These are phyloP conservation scores for Boletus edulis DNA, from an alignment of 768 basidiomycete genomes.

Conservation along the genomic window DNA sequence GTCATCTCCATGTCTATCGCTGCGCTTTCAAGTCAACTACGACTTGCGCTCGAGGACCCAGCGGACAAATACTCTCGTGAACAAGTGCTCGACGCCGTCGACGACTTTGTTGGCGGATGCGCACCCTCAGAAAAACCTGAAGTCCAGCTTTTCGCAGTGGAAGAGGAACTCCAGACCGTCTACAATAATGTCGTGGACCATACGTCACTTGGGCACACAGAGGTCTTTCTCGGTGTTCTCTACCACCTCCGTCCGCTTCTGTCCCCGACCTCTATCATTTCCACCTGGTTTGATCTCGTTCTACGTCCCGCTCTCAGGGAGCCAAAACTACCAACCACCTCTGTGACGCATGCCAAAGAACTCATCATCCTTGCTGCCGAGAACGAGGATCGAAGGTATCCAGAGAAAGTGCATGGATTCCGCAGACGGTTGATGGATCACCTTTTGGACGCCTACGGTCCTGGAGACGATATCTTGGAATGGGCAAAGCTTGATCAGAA, in stretches of 20 bases:
- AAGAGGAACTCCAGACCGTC: slow-evolving; percentile 65
- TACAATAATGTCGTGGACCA: slow-evolving; percentile 66
- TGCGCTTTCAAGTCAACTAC: slow-evolving; percentile 49
- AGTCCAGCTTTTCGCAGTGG: slow-evolving; percentile 45
- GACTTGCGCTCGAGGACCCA: slow-evolving; percentile 53
- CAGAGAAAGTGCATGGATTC: slow-evolving; percentile 61
- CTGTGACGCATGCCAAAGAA: slow-evolving; percentile 67
- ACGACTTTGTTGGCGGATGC: slow-evolving; percentile 54
- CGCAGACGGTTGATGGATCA: slow-evolving; percentile 68
- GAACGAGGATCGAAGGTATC: slow-evolving; percentile 40
- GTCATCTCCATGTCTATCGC: slow-evolving; percentile 33
- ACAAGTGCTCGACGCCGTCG: slow-evolving; percentile 48
- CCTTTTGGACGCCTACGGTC: slow-evolving; percentile 70
- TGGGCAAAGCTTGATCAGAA: slow-evolving; percentile 65
- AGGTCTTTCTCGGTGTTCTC: slow-evolving; percentile 65
- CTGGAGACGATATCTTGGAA: slow-evolving; percentile 70
- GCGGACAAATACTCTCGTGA: slow-evolving; percentile 49
- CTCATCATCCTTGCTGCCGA: slow-evolving; percentile 63
- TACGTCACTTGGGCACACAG: slow-evolving; percentile 56
- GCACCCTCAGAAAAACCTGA: slow-evolving; percentile 47
- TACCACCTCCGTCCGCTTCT: slow-evolving; percentile 61
- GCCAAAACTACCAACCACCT: slow-evolving; percentile 57
- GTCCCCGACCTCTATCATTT: slow-evolving; percentile 64
- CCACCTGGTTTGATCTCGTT: slow-evolving; percentile 78
- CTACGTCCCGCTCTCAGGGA: slow-evolving; percentile 77